A percentile compares a stretch with the other conserved stretches of the same genome.
phyloP scores from a whole-genome alignment of 2,329 filamentous ascomycete species.

The Clathrospora elynae region DNA sequence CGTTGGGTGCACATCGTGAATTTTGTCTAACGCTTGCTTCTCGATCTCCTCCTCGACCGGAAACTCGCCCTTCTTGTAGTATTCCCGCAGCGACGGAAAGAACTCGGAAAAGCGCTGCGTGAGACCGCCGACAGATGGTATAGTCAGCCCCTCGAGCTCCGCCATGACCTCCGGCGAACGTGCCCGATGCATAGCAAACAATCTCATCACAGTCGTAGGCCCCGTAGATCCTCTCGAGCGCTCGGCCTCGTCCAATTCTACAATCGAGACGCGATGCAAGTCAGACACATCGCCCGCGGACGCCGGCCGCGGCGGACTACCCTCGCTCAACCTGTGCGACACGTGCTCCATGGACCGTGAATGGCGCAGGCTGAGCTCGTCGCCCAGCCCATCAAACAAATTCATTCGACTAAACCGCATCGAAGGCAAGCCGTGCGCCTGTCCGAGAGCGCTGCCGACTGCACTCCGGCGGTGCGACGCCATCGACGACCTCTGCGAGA shows the following conservation, averaged over 20 bases:
- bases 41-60: constrained; percentile 46
- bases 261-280: constrained; percentile 54
- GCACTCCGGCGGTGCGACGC: constrained; percentile 27
- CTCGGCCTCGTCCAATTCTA: constrained; percentile 48
- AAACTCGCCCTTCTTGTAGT: constrained; percentile 47
- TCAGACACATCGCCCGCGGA: constrained; percentile 48
- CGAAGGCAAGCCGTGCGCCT: constrained; percentile 51
- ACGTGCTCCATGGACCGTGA: constrained; percentile 48
- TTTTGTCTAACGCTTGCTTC: constrained; percentile 42
- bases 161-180: constrained; percentile 50
- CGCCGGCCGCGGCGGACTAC: constrained; percentile 45
- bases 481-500: constrained; percentile 28
- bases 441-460: constrained; percentile 27
- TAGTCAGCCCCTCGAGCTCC: constrained; percentile 53
- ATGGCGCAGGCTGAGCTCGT: constrained; percentile 49
- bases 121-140: constrained; percentile 53
- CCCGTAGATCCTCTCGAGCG: constrained; percentile 17
- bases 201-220: constrained; percentile 14
- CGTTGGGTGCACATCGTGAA: constrained; percentile 37
- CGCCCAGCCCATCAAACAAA: constrained; percentile 53
- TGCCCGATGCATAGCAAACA: constrained; percentile 33
- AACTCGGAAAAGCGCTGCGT: constrained; percentile 55
- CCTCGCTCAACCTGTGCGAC: constrained; percentile 38
- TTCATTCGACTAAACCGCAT: constrained; percentile 56
- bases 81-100: constrained; percentile 51